Evolutionary conservation across 2,329 filamentous ascomycete species (phyloP).

Genomic region (Neonectria faginata): DNA sequence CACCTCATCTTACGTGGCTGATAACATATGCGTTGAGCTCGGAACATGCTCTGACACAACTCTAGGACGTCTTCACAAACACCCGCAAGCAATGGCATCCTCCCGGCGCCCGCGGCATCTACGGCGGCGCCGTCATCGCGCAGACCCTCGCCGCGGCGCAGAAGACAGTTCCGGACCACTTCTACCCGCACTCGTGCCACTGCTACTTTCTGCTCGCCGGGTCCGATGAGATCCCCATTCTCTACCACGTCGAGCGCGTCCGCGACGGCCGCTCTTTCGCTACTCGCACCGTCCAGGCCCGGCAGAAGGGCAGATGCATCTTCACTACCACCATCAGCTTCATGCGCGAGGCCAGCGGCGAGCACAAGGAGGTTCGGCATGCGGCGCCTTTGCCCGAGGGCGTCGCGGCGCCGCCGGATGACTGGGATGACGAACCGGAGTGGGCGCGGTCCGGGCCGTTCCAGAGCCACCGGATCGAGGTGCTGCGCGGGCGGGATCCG

Average conservation of each 20-base stretch:
- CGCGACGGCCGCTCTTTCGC: constrained; percentile 90
- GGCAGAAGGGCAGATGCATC: constrained; percentile 88
- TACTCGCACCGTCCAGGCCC: constrained; percentile 94
- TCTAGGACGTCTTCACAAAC: constrained; percentile 92
- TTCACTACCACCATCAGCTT: constrained; percentile 97
- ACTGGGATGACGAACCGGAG: constrained; percentile 58
- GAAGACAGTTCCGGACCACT: constrained; percentile 82
- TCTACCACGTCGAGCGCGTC: constrained; percentile 95
- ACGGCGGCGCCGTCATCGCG: constrained; percentile 91
- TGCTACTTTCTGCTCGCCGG: constrained; percentile 98
- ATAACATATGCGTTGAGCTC: neutral
- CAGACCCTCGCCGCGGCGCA: constrained; percentile 91
- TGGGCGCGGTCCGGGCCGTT: constrained; percentile 65
- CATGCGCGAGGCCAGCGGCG: constrained; percentile 72
- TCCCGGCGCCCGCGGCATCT: constrained; percentile 90
- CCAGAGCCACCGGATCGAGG: constrained; percentile 57
- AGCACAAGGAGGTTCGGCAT: constrained; percentile 70
- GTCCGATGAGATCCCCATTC: constrained; percentile 83
- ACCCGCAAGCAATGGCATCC: constrained; percentile 93
- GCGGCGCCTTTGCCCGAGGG: constrained; percentile 67
- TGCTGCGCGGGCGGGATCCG: constrained; percentile 52
- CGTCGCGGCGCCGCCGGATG: constrained; percentile 53
- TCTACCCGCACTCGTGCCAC: constrained; percentile 95
- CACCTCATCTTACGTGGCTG: neutral
- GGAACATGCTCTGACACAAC: neutral